Evolutionary conservation across 2,329 filamentous ascomycete species (phyloP), one percentile per base, ranked within the genome.

Genomic region (Nectriaceae sp.): DNA sequence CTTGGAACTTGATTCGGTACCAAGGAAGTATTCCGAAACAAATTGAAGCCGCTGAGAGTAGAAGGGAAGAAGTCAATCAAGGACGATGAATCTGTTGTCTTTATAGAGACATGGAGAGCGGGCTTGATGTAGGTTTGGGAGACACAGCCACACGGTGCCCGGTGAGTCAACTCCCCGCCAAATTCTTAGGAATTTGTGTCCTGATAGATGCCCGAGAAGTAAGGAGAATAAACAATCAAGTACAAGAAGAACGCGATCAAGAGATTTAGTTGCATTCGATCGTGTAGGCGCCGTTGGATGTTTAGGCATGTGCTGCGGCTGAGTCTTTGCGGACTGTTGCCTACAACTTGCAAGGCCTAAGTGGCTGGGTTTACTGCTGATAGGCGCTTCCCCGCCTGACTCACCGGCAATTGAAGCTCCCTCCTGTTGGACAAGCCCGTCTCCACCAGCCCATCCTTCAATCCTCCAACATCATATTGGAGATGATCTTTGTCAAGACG

Each of bases 31-130:
- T 6, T 29, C 13, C 6, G 24, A 29, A 29, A 6, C 24, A 6
- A 13, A 13, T 29, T 6, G 24, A 29, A 13, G 24, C 24, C 31
- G 42, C 39, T 26, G 20, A 33, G 37, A 41, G 21, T 11, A 20
- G 24, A 38, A n/a, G 37, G 19, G 5, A 33, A 16, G 22, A 19
- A 33, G 11, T 31, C 18, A 18, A 22, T 13, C 13, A 4, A 37
- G 44, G 43, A 39, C 6, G 19, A 29, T n/a, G 18, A 42, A 18
- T 37, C 11, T n/a, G 15, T 11, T 15, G 16, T 20, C 11, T 38
- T 21, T 47, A 38, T 46, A 46, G 49, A 49, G 42, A 15, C 11
- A 31, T 18, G 20, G 39, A 46, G 18, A 40, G 26, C 24, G 15
- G 19, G 13, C 13, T 29, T 29, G n/a, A n/a, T 29, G 6, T 29